Conservation (phyloP, 2,329 filamentous ascomycete species). For the Diplodia intermedia region DNA sequence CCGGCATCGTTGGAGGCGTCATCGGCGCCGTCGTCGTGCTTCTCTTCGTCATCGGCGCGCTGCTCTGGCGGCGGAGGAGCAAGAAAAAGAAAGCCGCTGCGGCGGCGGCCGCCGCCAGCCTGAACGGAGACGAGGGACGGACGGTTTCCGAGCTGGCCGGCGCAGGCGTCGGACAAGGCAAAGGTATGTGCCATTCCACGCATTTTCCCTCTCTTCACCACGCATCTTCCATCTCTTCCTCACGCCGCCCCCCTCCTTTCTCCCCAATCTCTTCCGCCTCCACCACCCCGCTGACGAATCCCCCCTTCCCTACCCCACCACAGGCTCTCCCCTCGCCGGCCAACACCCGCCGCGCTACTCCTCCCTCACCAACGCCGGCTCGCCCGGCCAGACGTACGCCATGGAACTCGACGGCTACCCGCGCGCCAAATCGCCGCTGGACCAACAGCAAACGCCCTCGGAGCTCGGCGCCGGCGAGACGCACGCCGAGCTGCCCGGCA, state of each 20-base stretch:
- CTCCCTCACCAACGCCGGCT: background rate
- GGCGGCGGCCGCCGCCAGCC: background rate
- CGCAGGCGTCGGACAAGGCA: background rate
- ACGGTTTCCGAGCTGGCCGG: constrained; percentile 12
- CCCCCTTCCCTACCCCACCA: background rate
- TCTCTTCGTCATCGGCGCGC: constrained; percentile 39
- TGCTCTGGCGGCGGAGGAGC: constrained; percentile 5
- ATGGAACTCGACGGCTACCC: constrained; percentile 28
- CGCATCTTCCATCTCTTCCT: too few species aligned
- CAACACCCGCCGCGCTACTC: constrained; percentile 23
- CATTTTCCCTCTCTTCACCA: too few species aligned
- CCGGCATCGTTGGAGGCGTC: constrained; percentile 41
- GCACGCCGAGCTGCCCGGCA: constrained; percentile 12
- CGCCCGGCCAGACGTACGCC: background rate
- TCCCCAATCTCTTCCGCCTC: background rate
- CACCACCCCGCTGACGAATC: background rate
- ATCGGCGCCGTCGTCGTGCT: constrained; percentile 40
- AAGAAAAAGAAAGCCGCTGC: background rate
- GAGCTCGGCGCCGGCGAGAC: constrained; percentile 19
- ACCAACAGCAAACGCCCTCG: background rate
- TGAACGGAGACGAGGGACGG: background rate
- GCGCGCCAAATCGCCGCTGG: background rate
- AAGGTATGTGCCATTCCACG: background rate
- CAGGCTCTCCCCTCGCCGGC: background rate
- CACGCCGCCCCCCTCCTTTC: background rate